These are phyloP conservation scores for Aechmea fasciata DNA, from an alignment of 176 grass and related monocot species.

Conservation along the genomic window DNA sequence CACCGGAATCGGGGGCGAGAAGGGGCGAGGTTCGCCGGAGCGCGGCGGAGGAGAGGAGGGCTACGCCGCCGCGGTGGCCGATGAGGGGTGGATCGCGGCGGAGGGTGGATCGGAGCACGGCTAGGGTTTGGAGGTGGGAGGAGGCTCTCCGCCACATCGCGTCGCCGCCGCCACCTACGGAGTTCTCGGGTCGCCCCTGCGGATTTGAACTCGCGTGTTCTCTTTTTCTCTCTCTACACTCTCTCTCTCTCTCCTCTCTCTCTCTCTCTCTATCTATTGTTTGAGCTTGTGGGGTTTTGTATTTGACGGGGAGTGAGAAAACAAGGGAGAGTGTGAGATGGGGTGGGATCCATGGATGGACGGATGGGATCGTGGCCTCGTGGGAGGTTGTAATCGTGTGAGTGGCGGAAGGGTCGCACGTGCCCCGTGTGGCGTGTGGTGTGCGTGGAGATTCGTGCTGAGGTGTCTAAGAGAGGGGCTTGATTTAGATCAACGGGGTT, in stretches of 20 bases:
- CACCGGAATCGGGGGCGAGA: constrained; percentile 50
- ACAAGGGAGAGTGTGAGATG: constrained; percentile 7
- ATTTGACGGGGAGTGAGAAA: neutral
- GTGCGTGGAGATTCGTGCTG: constrained; percentile 1
- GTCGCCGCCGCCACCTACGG: neutral
- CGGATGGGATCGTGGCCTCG: neutral
- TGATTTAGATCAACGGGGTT: neutral
- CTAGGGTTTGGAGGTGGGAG: constrained; percentile 33
- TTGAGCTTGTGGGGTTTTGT: neutral
- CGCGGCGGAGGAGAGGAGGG: constrained; percentile 9
- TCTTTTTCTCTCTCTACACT: neutral
- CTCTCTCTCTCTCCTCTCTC: neutral
- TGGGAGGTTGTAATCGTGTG: neutral
- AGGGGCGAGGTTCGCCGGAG: constrained; percentile 62
- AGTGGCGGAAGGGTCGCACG: neutral
- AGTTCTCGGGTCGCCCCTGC: constrained; percentile 39
- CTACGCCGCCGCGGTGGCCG: neutral
- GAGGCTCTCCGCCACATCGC: constrained; percentile 60
- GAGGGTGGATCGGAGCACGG: constrained; percentile 16
- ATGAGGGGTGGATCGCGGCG: constrained; percentile 30
- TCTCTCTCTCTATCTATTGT: neutral
- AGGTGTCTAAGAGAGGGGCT: constrained; percentile 13
- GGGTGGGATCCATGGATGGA: neutral
- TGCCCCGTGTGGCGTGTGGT: neutral
- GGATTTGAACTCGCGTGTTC: neutral